Conservation (phyloP, 208 protist genomes). For the Crithidia sp. region DNA sequence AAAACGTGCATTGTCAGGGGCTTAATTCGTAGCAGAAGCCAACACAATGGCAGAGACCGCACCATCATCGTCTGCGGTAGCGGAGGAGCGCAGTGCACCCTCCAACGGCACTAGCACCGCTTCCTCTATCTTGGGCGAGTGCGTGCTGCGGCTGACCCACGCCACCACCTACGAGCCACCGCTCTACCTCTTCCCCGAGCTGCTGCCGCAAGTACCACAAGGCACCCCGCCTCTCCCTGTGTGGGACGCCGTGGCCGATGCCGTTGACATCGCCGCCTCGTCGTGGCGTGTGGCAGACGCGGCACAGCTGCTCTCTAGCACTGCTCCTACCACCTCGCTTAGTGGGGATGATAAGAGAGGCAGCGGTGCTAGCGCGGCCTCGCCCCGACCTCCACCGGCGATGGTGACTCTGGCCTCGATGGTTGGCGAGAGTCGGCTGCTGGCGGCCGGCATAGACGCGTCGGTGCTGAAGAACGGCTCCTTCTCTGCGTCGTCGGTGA, state of each 20-base stretch:
- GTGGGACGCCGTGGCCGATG: slow-evolving; percentile 82
- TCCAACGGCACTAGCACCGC: too few species aligned
- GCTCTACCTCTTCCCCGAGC: slow-evolving; percentile 86
- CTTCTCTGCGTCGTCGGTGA: slow-evolving; percentile 69
- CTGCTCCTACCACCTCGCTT: background rate
- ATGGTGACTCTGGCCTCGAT: slow-evolving; percentile 63
- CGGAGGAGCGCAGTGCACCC: background rate
- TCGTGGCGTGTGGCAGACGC: slow-evolving; percentile 74
- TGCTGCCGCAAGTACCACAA: slow-evolving; percentile 75
- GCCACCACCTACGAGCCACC: slow-evolving; percentile 82
- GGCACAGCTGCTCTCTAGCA: slow-evolving; percentile 30
- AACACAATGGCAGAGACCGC: slow-evolving; percentile 1
- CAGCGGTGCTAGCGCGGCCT: background rate
- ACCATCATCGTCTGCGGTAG: background rate
- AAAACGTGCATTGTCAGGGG: too few species aligned
- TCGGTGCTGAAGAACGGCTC: slow-evolving; percentile 49
- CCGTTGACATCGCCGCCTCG: slow-evolving; percentile 73
- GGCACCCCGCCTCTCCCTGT: slow-evolving; percentile 59
- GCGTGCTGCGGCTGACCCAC: slow-evolving; percentile 58
- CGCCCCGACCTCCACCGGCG: slow-evolving; percentile 19
- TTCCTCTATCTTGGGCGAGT: slow-evolving; percentile 62
- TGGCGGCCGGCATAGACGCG: slow-evolving; percentile 56
- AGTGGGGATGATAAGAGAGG: background rate
- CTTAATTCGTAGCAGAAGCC: too few species aligned
- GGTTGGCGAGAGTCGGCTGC: slow-evolving; percentile 66